A percentile compares a stretch with the other conserved stretches of the same genome.
Conservation (phyloP, 225 moss, liverwort and hornwort genomes). For the Pseudoscleropodium purum region DNA sequence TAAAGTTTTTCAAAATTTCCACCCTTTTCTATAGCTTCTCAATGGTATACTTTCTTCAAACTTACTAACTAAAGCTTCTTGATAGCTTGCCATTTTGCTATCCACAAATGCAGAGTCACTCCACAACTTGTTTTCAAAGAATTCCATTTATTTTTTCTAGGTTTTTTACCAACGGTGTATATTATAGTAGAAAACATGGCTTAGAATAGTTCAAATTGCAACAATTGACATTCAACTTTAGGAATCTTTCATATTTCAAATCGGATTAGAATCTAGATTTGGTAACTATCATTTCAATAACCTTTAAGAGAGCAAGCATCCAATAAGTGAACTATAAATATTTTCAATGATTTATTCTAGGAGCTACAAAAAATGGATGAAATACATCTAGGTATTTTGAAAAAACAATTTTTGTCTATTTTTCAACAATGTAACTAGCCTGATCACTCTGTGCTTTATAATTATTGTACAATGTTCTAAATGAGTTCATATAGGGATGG, state of each 20-base stretch:
- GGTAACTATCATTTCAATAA: neutral
- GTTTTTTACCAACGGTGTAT: neutral
- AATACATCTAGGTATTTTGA: neutral
- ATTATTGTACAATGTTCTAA: neutral
- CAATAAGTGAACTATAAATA: neutral
- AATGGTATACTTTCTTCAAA: neutral
- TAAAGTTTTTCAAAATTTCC: neutral
- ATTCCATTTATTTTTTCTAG: no score
- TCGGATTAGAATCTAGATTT: neutral
- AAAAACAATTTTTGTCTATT: neutral
- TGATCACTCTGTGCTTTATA: neutral
- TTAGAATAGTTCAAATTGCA: neutral
- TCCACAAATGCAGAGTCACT: neutral
- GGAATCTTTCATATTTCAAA: neutral
- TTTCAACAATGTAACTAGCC: no score
- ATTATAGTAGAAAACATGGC: neutral
- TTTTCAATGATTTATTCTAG: neutral
- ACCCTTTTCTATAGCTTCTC: neutral
- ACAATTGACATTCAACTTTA: neutral
- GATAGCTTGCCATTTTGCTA: neutral
- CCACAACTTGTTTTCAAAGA: neutral
- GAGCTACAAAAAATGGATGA: neutral
- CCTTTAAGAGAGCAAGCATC: rapidly evolving
- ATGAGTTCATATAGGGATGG: neutral
- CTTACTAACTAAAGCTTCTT: neutral